These are phyloP conservation scores for Punctularia strigosozonata DNA, from an alignment of 768 basidiomycete genomes.

Conservation along the genomic window DNA sequence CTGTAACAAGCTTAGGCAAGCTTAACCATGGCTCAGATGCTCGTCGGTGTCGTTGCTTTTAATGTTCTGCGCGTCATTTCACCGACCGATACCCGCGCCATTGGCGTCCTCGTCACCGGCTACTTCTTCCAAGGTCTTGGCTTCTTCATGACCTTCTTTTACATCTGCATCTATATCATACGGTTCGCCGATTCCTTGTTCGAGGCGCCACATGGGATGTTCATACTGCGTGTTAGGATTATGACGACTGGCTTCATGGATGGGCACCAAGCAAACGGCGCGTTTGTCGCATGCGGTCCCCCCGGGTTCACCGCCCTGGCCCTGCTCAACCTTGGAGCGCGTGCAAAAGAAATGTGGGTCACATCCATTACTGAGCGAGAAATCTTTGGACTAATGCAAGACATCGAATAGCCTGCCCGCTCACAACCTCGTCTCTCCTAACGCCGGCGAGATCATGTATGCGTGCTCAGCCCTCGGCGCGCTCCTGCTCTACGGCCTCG, in stretches of 20 bases:
- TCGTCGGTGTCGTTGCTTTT: conserved; percentile 34
- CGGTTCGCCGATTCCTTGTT: conserved; percentile 17
- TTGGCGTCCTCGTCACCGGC: conserved; percentile 29
- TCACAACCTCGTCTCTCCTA: conserved; percentile 22
- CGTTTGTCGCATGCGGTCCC: conserved; percentile 36
- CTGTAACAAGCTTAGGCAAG: no score
- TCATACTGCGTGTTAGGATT: conserved; percentile 22
- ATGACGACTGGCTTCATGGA: conserved; percentile 36
- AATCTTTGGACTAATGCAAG: no score
- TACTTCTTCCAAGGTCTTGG: conserved; percentile 41
- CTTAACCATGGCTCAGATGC: conserved; percentile 30
- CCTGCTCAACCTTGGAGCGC: conserved; percentile 30
- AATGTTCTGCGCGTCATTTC: conserved; percentile 28
- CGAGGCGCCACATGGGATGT: neutral
- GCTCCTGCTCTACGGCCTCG: conserved; percentile 32
- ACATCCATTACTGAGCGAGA: no score
- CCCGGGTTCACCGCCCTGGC: conserved; percentile 39
- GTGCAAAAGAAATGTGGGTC: conserved; percentile 25
- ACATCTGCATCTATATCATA: conserved; percentile 37
- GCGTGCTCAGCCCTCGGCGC: conserved; percentile 25
- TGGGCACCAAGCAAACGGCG: conserved; percentile 35
- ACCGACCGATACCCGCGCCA: conserved; percentile 21
- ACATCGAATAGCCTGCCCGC: conserved; percentile 22
- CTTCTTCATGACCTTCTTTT: conserved; percentile 39
- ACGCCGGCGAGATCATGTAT: conserved; percentile 34